A percentile compares a stretch with the other conserved stretches of the same genome.
Evolutionary conservation across 768 basidiomycete genomes (phyloP).

Genomic region (Lactarius indigo): DNA sequence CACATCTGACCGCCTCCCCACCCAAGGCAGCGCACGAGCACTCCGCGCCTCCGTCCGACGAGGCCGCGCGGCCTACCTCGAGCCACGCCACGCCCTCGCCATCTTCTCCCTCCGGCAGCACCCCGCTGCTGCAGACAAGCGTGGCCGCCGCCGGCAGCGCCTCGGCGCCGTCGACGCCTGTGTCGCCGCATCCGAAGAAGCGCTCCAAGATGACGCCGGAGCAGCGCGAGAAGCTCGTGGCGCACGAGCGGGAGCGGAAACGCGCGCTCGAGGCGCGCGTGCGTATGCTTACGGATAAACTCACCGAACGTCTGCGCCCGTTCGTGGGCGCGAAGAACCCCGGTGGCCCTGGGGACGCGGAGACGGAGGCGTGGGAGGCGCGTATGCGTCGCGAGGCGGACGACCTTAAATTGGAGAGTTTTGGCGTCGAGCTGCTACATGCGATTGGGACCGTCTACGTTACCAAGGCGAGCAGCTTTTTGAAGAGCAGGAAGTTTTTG

Average conservation of each 20-base stretch:
- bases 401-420: slow-evolving; percentile 94
- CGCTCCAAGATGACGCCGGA: slow-evolving; percentile 65
- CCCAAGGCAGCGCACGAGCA: slow-evolving; percentile 1
- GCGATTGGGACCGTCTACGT: slow-evolving; percentile 91
- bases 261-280: slow-evolving; percentile 80
- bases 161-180: slow-evolving; percentile 12
- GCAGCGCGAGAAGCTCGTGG: slow-evolving; percentile 79
- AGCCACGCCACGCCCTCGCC: background rate
- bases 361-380: slow-evolving; percentile 74
- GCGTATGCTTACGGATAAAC: slow-evolving; percentile 67
- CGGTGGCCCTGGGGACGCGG: slow-evolving; percentile 75
- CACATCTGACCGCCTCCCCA: slow-evolving; percentile 3
- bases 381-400: slow-evolving; percentile 83
- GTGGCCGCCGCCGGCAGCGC: slow-evolving; percentile 3
- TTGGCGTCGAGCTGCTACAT: slow-evolving; percentile 93
- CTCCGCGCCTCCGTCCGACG: slow-evolving; percentile 1
- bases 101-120: background rate
- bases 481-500: slow-evolving; percentile 89
- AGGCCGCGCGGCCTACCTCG: background rate
- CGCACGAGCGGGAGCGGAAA: slow-evolving; percentile 75
- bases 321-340: slow-evolving; percentile 89
- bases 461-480: slow-evolving; percentile 85
- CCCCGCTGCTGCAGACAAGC: background rate
- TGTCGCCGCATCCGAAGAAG: slow-evolving; percentile 35
- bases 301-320: slow-evolving; percentile 80